Percentiles rank a stretch among this genome's conserved stretches.
phyloP scores from a whole-genome alignment of 1,139 yeast genomes.

The Candida gigantensis region DNA sequence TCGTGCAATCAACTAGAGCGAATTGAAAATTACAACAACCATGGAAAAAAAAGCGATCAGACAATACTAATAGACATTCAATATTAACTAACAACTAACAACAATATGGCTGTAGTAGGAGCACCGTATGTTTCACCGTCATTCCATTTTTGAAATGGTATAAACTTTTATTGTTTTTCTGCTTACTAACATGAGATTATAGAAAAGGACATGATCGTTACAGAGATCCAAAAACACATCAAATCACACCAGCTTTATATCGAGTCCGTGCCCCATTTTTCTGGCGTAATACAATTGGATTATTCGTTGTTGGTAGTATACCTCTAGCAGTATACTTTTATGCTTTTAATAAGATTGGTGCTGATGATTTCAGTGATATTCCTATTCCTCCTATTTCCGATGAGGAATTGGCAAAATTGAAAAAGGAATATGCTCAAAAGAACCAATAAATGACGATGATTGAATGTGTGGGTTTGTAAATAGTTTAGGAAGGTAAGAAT shows the following conservation, averaged over 20 bases:
- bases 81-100: no score
- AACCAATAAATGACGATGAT: conserved; percentile 24
- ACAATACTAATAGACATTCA: no score
- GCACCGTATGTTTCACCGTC: conserved; percentile 21
- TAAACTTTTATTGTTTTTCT: no score
- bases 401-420: conserved; percentile 69
- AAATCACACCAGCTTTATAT: conserved; percentile 91
- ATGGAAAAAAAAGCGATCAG: no score
- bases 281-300: conserved; percentile 68
- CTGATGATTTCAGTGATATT: conserved; percentile 85
- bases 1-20: no score
- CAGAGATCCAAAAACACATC: conserved; percentile 75
- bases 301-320: conserved; percentile 57
- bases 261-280: conserved; percentile 88
- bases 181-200: no score
- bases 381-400: conserved; percentile 92
- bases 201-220: conserved; percentile 46
- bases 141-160: no score
- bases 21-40: no score
- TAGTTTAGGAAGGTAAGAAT: no score
- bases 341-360: conserved; percentile 69
- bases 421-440: conserved; percentile 64
- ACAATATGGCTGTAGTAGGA: no score
- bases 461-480: background rate
- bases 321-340: conserved; percentile 72